These are phyloP conservation scores for Penicillium sp. DNA, from an alignment of 2,329 filamentous ascomycete species.

Conservation along the genomic window DNA sequence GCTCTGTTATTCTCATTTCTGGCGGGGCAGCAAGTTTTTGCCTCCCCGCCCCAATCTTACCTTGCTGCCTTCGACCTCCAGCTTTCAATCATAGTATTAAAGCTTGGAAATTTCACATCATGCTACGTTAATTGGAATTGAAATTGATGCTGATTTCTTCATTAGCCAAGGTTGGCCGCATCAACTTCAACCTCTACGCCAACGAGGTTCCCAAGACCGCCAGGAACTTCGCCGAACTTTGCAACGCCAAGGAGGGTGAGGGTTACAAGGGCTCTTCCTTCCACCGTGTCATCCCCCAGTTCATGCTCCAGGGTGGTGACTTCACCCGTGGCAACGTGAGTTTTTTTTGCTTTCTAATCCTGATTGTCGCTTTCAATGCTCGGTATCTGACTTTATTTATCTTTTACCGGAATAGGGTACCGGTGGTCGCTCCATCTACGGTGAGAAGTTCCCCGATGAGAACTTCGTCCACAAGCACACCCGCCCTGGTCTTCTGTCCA, in stretches of 20 bases:
- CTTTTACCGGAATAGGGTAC: slow-evolving; percentile 62
- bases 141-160: slow-evolving; percentile 14
- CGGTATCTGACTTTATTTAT: slow-evolving; percentile 11
- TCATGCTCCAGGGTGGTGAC: slow-evolving; percentile 97
- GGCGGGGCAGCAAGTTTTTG: slow-evolving; percentile 16
- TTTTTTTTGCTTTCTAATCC: slow-evolving; percentile 16
- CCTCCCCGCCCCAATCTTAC: slow-evolving; percentile 5
- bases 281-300: slow-evolving; percentile 89
- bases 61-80: background rate
- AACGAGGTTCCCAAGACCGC: slow-evolving; percentile 83
- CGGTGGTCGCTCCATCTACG: slow-evolving; percentile 91
- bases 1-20: slow-evolving; percentile 15
- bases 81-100: background rate
- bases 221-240: slow-evolving; percentile 80
- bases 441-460: slow-evolving; percentile 91
- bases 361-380: background rate
- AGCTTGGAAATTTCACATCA: slow-evolving; percentile 14
- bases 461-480: slow-evolving; percentile 78
- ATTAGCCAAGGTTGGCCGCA: slow-evolving; percentile 70
- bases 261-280: slow-evolving; percentile 81
- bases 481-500: slow-evolving; percentile 77
- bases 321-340: slow-evolving; percentile 89
- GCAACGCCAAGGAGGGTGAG: slow-evolving; percentile 75
- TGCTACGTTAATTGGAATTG: slow-evolving; percentile 20
- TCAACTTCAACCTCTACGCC: slow-evolving; percentile 87